Evolutionary conservation across 495 filamentous ascomycete genomes (phyloP).

Genomic region (Penicillium nucicola): DNA sequence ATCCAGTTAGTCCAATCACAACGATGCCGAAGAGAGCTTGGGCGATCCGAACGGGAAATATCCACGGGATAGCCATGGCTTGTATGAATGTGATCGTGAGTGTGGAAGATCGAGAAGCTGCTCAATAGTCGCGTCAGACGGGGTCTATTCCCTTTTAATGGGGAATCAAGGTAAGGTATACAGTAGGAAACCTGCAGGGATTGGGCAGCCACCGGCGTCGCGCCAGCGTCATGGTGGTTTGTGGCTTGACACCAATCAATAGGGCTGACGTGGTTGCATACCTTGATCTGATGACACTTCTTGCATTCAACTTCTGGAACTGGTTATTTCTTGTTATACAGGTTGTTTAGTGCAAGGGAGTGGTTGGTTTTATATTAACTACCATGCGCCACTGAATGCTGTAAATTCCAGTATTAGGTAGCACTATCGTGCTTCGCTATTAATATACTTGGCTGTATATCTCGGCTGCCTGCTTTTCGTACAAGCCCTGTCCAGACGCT

Average conservation of each 20-base stretch:
- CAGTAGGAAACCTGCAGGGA: not conserved
- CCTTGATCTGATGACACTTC: not conserved
- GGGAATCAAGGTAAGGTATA: not conserved
- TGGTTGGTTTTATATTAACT: too few relatives aligned
- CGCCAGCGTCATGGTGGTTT: slow-evolving; percentile 20
- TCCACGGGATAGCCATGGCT: slow-evolving; percentile 39
- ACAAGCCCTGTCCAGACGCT: not conserved
- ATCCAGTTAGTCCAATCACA: slow-evolving; percentile 67
- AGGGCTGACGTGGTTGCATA: slow-evolving; percentile 13
- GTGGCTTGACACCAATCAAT: not conserved
- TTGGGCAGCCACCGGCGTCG: slow-evolving; percentile 23
- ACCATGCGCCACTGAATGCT: too few relatives aligned
- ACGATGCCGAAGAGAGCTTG: slow-evolving; percentile 67
- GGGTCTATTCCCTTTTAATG: not conserved
- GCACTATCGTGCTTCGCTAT: not conserved
- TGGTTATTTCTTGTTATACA: too few relatives aligned
- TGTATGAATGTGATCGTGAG: slow-evolving; percentile 4
- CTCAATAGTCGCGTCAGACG: not conserved
- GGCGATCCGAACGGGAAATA: slow-evolving; percentile 60
- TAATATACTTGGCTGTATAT: not conserved
- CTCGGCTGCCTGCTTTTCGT: not conserved
- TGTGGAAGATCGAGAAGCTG: not conserved
- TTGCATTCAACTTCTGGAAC: not conserved
- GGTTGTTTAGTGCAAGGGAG: too few relatives aligned
- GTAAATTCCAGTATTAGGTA: too few relatives aligned